These are phyloP conservation scores for Ottelia alismoides DNA, from an alignment of 106 monocot species.

Conservation along the genomic window DNA sequence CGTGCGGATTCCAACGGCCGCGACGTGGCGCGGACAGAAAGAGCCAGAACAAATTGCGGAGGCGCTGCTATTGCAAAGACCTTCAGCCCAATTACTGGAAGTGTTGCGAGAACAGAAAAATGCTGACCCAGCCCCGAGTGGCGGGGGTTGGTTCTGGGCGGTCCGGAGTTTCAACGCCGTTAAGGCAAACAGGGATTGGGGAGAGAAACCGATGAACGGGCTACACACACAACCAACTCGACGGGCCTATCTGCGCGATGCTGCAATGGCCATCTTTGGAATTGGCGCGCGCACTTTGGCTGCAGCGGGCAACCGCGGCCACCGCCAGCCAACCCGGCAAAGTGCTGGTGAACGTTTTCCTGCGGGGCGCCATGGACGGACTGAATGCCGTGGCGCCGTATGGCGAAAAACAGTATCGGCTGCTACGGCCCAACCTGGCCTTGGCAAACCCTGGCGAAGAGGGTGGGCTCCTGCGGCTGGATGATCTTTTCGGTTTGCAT, in stretches of 20 bases:
- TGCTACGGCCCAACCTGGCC: not conserved
- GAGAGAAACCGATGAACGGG: no score
- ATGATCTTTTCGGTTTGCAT: not conserved
- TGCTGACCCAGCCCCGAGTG: not conserved
- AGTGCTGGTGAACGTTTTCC: not conserved
- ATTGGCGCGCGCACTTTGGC: not conserved
- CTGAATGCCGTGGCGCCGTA: not conserved
- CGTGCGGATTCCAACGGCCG: not conserved
- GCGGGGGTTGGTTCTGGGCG: not conserved
- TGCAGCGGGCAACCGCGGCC: not conserved
- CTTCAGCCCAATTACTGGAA: no score
- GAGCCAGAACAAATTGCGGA: not conserved
- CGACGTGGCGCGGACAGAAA: not conserved
- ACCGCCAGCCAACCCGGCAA: not conserved
- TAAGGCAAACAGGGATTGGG: no score
- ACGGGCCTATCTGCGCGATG: not conserved
- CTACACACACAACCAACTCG: no score
- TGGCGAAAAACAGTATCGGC: not conserved
- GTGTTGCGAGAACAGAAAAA: no score
- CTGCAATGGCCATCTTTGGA: not conserved
- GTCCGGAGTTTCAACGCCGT: not conserved
- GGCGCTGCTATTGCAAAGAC: no score
- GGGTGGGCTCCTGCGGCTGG: not conserved
- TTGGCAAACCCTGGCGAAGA: not conserved
- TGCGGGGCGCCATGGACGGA: not conserved